Evolutionary conservation across 306 rosid species (phyloP), one percentile per base, ranked within the genome.

Genomic region (Lotus japonicus): DNA sequence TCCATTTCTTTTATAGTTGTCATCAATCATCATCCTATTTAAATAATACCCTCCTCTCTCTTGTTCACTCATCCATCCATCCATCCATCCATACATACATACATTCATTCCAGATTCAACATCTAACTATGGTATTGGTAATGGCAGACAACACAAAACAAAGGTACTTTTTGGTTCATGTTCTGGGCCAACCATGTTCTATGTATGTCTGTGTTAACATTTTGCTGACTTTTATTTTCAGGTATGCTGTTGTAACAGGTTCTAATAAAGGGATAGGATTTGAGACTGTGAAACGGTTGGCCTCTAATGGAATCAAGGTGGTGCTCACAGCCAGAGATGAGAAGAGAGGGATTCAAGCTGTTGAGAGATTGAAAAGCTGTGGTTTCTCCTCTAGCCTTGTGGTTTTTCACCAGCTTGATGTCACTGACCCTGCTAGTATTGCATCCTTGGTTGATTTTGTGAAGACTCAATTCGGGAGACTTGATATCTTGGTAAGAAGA

Each of bases 201-300:
- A 0, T 38, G 0, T 1, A 1, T 26, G 31, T 26, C 31, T 26
- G 31, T 26, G 31, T 26, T 50, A 6, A 45, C 46, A 56, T 64
- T 31, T 61, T 33, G 14, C 1, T 44, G 9, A 36, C 16, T 54
- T 43, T 10, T 3, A 39, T 52, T n/a, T n/a, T 44, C 66, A 82
- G 86, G 68, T 82, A 70, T 78, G 86, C 86, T 12, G 83, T 82
- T 7, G 86, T 82, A 10, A 82, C 80, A 28, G 86, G 86, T 26
- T 58, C 80, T 18, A 82, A 82, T 38, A 82, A 82, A 56, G 86
- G 86, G 59, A 17, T 82, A 36, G 86, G 86, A 21, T 65, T 69
- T 14, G 83, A 67, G 14, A 78, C 71, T 43, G 76, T 75, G 9
- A 74, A 74, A 64, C 71, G 76, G 31, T 59, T 82, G 36, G 83